Base-by-base conservation (phyloP, 2,329 filamentous ascomycete species). In the Claviceps sp. region DNA sequence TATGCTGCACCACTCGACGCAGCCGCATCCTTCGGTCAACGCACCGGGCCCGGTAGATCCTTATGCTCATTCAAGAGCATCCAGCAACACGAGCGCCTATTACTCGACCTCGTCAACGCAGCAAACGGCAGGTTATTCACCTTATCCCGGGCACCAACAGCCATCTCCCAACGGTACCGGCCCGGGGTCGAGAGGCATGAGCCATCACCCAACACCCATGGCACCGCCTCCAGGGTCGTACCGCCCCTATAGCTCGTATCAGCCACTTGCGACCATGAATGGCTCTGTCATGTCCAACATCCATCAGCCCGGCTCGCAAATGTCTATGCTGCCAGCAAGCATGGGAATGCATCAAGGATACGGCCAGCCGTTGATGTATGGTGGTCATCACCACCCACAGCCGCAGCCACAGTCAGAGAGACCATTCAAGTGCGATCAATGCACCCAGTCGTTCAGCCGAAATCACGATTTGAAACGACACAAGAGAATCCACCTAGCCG, bases 381-480 rank as follows among this genome's bases (percentile, higher is more conserved):
- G 68, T 20, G 71, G 72, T 20, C 71, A 72, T 20, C 71, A 72
- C 18, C 71, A 72, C 20, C 70, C 72, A 9, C 78, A 78, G 53
- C 74, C 77, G 16, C 59, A 61, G 20, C 59, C 66, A 6, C 70
- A 71, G 30, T 84, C 85, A 52, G 91, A 97, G 59, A 81, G 91
- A 5, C 93, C 93, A 0, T 97, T 95, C 74, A 90, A 90, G 68
- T 98, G 93, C 65, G 89, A 97, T 60, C 79, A 87, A 63, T 98
- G 93, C 63, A 81, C 87, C 0, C 89, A 95, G 65, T 90, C 87
- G 40, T 98, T 98, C 72, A 97, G 95, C 67, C 78, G 93, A 4
- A 97, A 97, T 58, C 93, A 97, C 63, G 93, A 97, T 63, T 69
- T 97, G 60, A 98, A 98, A 70, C 79, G 93, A 49, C 93, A 98